Evolutionary conservation across 2,329 filamentous ascomycete genomes (phyloP).

Genomic region (Aureobasidium namibiae): DNA sequence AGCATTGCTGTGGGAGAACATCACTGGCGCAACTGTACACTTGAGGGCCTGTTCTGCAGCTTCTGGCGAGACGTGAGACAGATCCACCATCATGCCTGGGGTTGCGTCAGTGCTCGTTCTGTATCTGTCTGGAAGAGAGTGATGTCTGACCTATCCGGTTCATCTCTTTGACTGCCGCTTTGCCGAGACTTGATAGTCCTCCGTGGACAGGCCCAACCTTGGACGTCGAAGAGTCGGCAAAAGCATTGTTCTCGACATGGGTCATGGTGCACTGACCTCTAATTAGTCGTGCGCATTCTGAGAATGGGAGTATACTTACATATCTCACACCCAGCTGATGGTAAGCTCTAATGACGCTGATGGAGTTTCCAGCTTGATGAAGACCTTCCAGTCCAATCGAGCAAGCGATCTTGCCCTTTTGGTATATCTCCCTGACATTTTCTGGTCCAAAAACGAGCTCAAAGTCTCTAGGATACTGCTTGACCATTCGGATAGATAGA

Average conservation of each 20-base stretch:
- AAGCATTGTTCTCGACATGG: slow-evolving; percentile 19
- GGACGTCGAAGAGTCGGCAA: slow-evolving; percentile 16
- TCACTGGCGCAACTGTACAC: slow-evolving; percentile 18
- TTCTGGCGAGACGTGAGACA: slow-evolving; percentile 16
- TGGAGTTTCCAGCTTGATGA: slow-evolving; percentile 30
- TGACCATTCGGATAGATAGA: slow-evolving; percentile 23
- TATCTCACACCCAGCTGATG: slow-evolving; percentile 32
- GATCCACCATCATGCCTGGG: slow-evolving; percentile 18
- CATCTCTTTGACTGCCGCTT: slow-evolving; percentile 28
- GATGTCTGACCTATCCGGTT: slow-evolving; percentile 25
- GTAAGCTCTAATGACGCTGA: slow-evolving; percentile 29
- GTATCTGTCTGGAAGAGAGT: no score
- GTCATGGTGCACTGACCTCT: slow-evolving; percentile 15
- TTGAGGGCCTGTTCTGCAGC: slow-evolving; percentile 18
- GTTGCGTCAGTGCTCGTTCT: background rate
- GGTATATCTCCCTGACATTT: slow-evolving; percentile 25
- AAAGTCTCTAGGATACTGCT: slow-evolving; percentile 24
- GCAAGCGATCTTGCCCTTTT: slow-evolving; percentile 27
- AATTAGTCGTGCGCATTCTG: background rate
- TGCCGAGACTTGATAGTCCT: slow-evolving; percentile 21
- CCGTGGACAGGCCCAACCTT: slow-evolving; percentile 16
- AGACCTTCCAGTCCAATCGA: slow-evolving; percentile 32
- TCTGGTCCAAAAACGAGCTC: slow-evolving; percentile 21
- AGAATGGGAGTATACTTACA: slow-evolving; percentile 18
- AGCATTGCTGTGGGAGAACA: slow-evolving; percentile 17